A percentile compares a stretch with the other conserved stretches of the same genome.
phyloP scores from a whole-genome alignment of 495 filamentous ascomycete species.

The Hypoxylon trugodes region DNA sequence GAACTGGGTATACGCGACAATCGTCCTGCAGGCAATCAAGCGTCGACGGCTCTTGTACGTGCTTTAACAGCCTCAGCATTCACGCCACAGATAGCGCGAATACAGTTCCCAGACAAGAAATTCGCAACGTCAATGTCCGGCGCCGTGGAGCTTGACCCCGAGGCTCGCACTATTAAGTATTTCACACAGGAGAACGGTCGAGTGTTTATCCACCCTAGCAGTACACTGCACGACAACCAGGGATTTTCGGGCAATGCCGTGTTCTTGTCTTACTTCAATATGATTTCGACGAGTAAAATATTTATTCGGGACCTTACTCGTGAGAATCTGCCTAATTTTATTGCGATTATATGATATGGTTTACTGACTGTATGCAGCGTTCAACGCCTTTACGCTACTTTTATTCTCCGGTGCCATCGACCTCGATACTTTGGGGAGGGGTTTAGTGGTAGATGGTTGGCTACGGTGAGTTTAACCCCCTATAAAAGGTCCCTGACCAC shows the following conservation, averaged over 20 bases:
- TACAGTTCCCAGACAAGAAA: slow-evolving; percentile 93
- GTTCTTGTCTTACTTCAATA: slow-evolving; percentile 87
- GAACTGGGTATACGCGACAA: slow-evolving; percentile 81
- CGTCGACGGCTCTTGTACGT: slow-evolving; percentile 71
- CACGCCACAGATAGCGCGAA: slow-evolving; percentile 88
- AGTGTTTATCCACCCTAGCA: slow-evolving; percentile 91
- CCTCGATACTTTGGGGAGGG: slow-evolving; percentile 87
- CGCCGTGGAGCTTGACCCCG: slow-evolving; percentile 90
- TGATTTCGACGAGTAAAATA: slow-evolving; percentile 88
- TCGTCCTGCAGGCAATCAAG: slow-evolving; percentile 55
- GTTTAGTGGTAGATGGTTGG: slow-evolving; percentile 94
- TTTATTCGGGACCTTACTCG: slow-evolving; percentile 91
- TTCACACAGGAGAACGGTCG: slow-evolving; percentile 85
- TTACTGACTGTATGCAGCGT: slow-evolving; percentile 61
- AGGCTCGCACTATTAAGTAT: slow-evolving; percentile 90
- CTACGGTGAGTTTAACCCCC: slow-evolving; percentile 56
- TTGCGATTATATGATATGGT: slow-evolving; percentile 1
- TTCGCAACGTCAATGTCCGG: slow-evolving; percentile 85
- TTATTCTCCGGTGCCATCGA: slow-evolving; percentile 87
- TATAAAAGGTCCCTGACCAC: not conserved
- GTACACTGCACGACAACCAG: slow-evolving; percentile 84
- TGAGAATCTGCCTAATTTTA: slow-evolving; percentile 53
- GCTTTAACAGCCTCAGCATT: slow-evolving; percentile 92
- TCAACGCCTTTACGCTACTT: slow-evolving; percentile 88
- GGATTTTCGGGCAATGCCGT: slow-evolving; percentile 70